phyloP scores from a whole-genome alignment of 306 rosid genomes.

The Acacia confusa region DNA sequence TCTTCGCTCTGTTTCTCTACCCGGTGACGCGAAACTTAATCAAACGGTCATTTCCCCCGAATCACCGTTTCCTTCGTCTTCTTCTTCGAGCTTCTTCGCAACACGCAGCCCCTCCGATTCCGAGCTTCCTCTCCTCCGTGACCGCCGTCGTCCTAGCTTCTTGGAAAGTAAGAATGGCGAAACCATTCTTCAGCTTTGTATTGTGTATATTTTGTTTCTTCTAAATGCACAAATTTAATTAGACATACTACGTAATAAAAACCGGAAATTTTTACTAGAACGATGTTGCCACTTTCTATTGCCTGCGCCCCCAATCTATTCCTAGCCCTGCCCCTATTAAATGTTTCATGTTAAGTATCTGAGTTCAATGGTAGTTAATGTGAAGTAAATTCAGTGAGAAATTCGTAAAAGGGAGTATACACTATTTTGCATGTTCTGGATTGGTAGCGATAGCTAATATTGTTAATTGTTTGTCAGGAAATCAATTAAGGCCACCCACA shows the following conservation, averaged over 20 bases:
- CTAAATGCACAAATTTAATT: too few species aligned
- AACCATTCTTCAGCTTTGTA: neutral
- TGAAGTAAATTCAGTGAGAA: neutral
- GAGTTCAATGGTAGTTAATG: neutral
- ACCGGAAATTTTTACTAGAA: too few species aligned
- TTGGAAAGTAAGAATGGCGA: neutral
- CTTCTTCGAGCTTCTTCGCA: neutral
- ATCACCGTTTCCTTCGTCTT: neutral
- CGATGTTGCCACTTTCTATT: too few species aligned
- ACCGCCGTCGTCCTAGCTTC: neutral
- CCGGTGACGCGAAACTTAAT: too few species aligned
- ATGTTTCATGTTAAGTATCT: neutral
- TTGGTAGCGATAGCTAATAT: neutral
- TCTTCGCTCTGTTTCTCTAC: too few species aligned
- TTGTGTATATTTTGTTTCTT: too few species aligned
- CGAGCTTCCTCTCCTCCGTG: neutral
- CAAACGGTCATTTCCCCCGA: too few species aligned
- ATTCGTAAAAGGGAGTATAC: neutral
- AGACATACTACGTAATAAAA: too few species aligned
- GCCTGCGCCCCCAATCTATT: too few species aligned
- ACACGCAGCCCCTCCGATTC: neutral
- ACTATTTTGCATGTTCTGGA: neutral
- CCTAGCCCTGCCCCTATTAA: neutral
- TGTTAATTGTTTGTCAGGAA: constrained; percentile 17
- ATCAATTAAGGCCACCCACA: neutral